phyloP scores from a whole-genome alignment of 2,329 filamentous ascomycete genomes.

The Claviceps humidiphila region DNA sequence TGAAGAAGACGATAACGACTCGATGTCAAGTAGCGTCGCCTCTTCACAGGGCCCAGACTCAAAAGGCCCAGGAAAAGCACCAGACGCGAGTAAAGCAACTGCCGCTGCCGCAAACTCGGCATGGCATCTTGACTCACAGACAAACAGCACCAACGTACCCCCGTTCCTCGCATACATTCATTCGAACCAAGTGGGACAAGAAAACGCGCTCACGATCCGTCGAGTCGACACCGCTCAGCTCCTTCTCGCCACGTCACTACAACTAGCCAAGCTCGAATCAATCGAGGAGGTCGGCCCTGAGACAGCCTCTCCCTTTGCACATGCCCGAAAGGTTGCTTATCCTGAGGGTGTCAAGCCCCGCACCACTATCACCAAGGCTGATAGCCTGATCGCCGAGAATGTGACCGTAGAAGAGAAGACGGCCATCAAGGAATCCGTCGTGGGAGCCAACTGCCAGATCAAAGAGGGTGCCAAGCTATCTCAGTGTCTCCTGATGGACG shows the following conservation, averaged over 20 bases:
- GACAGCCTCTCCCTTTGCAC: conserved; percentile 59
- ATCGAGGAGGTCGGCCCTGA: conserved; percentile 48
- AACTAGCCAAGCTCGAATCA: conserved; percentile 71
- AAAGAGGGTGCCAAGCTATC: conserved; percentile 71
- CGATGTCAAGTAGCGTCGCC: conserved; percentile 15
- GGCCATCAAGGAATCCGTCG: conserved; percentile 83
- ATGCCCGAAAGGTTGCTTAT: conserved; percentile 67
- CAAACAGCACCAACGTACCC: conserved; percentile 34
- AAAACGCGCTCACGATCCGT: conserved; percentile 54
- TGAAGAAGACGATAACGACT: conserved; percentile 24
- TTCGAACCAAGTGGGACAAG: conserved; percentile 29
- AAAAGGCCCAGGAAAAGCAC: conserved; percentile 7
- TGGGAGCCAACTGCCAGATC: conserved; percentile 80
- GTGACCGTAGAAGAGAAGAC: conserved; percentile 79
- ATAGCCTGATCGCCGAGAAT: conserved; percentile 77
- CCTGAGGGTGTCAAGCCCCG: conserved; percentile 68
- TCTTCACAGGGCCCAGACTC: conserved; percentile 15
- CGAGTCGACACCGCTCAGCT: conserved; percentile 80
- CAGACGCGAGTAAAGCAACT: not conserved
- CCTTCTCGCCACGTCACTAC: conserved; percentile 68
- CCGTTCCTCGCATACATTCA: conserved; percentile 76
- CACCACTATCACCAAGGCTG: conserved; percentile 68
- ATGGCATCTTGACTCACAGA: not conserved
- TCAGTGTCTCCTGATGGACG: conserved; percentile 89
- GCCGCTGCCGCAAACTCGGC: not conserved